Evolutionary conservation across 2,329 filamentous ascomycete species (phyloP), one percentile per base, ranked within the genome.

Genomic region (Fusarium sp.): DNA sequence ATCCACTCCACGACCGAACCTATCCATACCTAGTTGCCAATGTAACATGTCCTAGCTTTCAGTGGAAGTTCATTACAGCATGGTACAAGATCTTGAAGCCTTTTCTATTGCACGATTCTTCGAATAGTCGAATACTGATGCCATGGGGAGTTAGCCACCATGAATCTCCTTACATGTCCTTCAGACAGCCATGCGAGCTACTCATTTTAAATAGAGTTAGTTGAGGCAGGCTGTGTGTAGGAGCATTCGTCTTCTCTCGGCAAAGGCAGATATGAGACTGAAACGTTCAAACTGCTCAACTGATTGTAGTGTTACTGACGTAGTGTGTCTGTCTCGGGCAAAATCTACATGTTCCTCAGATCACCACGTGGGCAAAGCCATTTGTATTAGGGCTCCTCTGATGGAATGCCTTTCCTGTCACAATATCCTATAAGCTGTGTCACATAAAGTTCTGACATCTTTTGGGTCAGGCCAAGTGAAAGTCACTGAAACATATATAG

Each of bases 281-380:
- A n/a, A n/a, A 43, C 28, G 13, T 15, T 42, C 17, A 8, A 53
- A 22, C 43, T 6, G 36, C 38, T 13, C 15, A 43, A 14, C 5
- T 19, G 17, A n/a, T 15, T 43, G 22, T n/a, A 43, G 40, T 26
- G 21, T 11, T 15, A 43, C 21, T 26, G 15, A 34, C 24, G 46
- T 52, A 21, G 54, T 53, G 28, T 53, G 44, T 33, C 24, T 51
- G 57, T 61, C 44, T 61, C 57, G 33, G 45, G 38, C 14, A 59
- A 38, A 42, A 43, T 13, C 15, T 36, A 14, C 28, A 24, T 28
- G 31, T 28, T 47, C 21, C 44, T 50, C 24, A 24, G 17, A 50
- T 56, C 10, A 51, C 38, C 38, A 57, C 31, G 22, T 54, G 55
- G 55, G n/a, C 14, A 39, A 22, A 43, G 36, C n/a, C 7, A 24